Percentiles rank a stretch among this genome's conserved stretches.
Evolutionary conservation across 345 rosid genomes (phyloP).

Genomic region (Aquilaria yunnanensis): DNA sequence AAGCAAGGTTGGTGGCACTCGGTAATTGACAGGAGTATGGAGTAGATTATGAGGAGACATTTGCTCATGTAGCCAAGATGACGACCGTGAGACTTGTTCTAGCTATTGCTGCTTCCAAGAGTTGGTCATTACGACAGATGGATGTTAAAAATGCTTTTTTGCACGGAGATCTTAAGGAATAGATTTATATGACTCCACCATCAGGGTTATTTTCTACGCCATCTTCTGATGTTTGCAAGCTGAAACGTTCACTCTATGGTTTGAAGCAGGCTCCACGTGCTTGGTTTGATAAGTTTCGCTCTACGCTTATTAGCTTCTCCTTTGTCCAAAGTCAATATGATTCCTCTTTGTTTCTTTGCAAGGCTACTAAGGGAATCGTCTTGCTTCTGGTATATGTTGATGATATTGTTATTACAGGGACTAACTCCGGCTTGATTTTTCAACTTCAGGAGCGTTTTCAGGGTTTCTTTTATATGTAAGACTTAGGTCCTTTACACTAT

Average conservation of each 20-base stretch:
- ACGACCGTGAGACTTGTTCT: background rate
- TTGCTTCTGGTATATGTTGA: too few relatives aligned
- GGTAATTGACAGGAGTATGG: background rate
- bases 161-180: background rate
- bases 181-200: background rate
- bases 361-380: too few relatives aligned
- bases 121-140: background rate
- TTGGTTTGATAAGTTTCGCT: too few relatives aligned
- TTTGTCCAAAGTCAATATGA: too few relatives aligned
- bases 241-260: background rate
- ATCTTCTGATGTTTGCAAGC: background rate
- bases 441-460: too few relatives aligned
- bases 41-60: conserved; percentile 3
- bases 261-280: conserved; percentile 2
- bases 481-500: too few relatives aligned
- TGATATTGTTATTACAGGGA: too few relatives aligned
- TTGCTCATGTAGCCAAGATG: conserved; percentile 1
- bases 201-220: background rate
- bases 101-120: background rate
- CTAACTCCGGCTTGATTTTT: too few relatives aligned
- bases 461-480: too few relatives aligned
- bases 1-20: background rate
- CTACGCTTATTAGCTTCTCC: too few relatives aligned
- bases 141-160: conserved; percentile 6
- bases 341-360: too few relatives aligned